Evolutionary conservation across 208 protist genomes (phyloP).

Genomic region (Trichomonas vaginalis): DNA sequence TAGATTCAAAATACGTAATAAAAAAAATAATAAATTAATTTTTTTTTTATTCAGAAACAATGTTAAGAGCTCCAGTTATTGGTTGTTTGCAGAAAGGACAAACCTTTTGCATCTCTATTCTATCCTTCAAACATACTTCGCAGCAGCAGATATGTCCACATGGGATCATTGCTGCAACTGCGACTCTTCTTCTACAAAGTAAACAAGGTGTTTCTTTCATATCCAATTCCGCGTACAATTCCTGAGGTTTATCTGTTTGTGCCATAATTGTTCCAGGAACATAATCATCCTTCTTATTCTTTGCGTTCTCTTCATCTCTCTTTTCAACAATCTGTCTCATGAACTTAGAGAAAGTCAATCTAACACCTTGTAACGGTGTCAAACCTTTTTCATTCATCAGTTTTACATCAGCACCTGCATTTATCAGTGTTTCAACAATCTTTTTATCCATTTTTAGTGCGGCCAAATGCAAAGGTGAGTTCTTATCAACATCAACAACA

Average conservation of each 20-base stretch:
- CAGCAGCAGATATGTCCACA: neutral
- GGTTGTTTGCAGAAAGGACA: neutral
- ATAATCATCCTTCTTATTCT: neutral
- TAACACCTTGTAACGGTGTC: neutral
- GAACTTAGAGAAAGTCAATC: neutral
- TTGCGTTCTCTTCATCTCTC: neutral
- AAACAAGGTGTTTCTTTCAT: neutral
- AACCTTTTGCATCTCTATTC: neutral
- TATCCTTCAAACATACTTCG: neutral
- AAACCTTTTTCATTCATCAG: conserved; percentile 4
- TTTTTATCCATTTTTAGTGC: conserved; percentile 2
- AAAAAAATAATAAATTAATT: neutral
- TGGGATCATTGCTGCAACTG: neutral
- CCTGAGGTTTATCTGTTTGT: neutral
- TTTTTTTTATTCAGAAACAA: neutral
- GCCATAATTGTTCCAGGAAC: neutral
- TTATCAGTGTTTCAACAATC: neutral
- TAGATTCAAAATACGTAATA: too few relatives aligned
- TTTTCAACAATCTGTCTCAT: neutral
- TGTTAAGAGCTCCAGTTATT: neutral
- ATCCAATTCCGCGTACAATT: neutral
- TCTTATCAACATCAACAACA: neutral
- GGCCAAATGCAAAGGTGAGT: neutral
- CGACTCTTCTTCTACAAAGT: neutral
- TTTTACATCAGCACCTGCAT: neutral